Evolutionary conservation across 331 rosid species (phyloP), one percentile per base, ranked within the genome.

Genomic region (Telfairia occidentalis): DNA sequence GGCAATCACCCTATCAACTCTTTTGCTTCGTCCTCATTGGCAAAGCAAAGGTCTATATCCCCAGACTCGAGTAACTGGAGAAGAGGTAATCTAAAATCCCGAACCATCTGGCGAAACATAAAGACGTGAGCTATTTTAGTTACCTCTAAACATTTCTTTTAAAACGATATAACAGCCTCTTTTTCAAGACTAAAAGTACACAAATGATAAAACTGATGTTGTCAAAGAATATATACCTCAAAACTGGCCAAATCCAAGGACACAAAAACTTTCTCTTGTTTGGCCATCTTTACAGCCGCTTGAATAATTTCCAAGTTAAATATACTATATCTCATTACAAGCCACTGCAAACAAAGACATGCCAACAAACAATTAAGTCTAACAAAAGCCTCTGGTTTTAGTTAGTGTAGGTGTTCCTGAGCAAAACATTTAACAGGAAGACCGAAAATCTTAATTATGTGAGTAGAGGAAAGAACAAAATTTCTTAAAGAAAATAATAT

Each of bases 231-330:
- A 71, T 58, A 71, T 88, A 95, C 99, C 99, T 95, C 99, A 82
- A 95, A 95, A 85, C 99, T 95, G 84, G 99, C 99, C 86, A 95
- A 81, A 80, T 95, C 99, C 89, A 95, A 67, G 32, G 99, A 92
- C 82, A 95, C 91, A 72, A 82, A 83, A 55, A 95, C 90, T 64
- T 86, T 97, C 82, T 90, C 97, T 80, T 87, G 87, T 81, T 92
- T 95, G 82, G 97, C 99, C 28, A 92, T 78, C 73, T 18, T 75
- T 76, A 92, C 86, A 76, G 99, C 97, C 5, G 87, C 88, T 82
- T 87, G 86, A 84, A 92, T 95, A 76, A 89, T 89, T 78, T 95
- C 97, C 82, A 95, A 57, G 83, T 86, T 87, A 85, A 92, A 81
- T 43, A 79, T 76, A 32, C 89, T 87, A 76, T 87, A 90, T 82